These are phyloP conservation scores for Dianthus caryophyllus DNA, from an alignment of 148 eudicot species.

Conservation along the genomic window DNA sequence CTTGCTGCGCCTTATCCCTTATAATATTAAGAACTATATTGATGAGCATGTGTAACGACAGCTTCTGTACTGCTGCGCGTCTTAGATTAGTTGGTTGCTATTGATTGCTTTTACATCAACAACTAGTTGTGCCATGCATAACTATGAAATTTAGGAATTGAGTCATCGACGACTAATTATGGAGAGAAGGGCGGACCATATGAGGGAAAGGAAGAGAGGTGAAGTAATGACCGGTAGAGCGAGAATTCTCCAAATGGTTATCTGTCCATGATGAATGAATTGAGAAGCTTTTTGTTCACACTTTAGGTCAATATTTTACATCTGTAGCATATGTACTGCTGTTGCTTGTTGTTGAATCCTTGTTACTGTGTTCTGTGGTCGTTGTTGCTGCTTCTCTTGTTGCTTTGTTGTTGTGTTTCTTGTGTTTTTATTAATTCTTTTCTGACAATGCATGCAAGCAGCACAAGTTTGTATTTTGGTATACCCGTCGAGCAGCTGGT, in stretches of 20 bases:
- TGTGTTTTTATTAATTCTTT: slow-evolving; percentile 1
- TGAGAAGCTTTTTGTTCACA: neutral
- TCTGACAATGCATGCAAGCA: slow-evolving; percentile 25
- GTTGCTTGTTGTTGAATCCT: too few relatives aligned
- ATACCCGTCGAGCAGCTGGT: slow-evolving; percentile 82
- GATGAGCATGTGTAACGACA: neutral
- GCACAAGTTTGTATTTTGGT: slow-evolving; percentile 90
- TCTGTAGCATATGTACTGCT: neutral
- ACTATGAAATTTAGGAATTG: neutral
- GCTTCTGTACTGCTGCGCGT: neutral
- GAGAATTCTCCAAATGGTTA: neutral
- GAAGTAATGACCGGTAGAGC: neutral
- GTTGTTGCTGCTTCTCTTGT: neutral
- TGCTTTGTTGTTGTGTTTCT: neutral
- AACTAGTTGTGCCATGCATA: neutral
- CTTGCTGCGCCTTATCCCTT: too few relatives aligned
- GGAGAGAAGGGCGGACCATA: neutral
- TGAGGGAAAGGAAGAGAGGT: neutral
- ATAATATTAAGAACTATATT: neutral
- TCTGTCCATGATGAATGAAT: neutral
- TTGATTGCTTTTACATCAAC: neutral
- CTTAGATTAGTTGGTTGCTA: neutral
- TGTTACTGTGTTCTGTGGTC: too few relatives aligned
- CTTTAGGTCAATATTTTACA: neutral
- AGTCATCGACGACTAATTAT: too few relatives aligned